phyloP scores from a whole-genome alignment of 2,329 filamentous ascomycete genomes.

The Teratosphaeria zuluensis region DNA sequence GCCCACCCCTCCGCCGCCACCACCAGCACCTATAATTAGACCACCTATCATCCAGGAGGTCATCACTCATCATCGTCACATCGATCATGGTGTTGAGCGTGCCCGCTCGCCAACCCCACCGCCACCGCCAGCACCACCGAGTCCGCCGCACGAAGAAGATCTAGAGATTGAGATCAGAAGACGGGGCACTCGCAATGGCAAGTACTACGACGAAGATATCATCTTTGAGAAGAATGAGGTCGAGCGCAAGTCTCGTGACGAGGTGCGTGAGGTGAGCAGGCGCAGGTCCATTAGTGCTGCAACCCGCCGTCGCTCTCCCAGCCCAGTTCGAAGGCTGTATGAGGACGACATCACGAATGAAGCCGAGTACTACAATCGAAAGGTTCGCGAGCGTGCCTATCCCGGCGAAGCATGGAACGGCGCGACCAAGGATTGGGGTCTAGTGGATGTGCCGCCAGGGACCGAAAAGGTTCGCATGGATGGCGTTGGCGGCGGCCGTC shows the following conservation, averaged over 20 bases:
- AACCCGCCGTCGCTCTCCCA: constrained; percentile 29
- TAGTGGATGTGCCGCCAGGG: constrained; percentile 75
- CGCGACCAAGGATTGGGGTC: constrained; percentile 66
- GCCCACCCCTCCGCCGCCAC: constrained; percentile 42
- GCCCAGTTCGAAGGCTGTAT: constrained; percentile 24
- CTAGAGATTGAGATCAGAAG: constrained; percentile 49
- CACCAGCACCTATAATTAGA: constrained; percentile 57
- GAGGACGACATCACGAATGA: constrained; percentile 44
- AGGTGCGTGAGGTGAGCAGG: not conserved
- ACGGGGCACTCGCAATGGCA: constrained; percentile 37
- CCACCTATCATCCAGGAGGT: constrained; percentile 81
- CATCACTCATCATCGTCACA: constrained; percentile 77
- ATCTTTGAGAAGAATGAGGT: constrained; percentile 49
- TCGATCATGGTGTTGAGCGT: constrained; percentile 60
- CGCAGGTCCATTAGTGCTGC: constrained; percentile 12
- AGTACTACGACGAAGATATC: constrained; percentile 55
- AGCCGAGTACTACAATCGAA: constrained; percentile 55
- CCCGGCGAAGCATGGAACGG: constrained; percentile 67
- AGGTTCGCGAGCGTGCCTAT: constrained; percentile 57
- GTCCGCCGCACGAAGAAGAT: constrained; percentile 43
- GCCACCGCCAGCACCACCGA: constrained; percentile 35
- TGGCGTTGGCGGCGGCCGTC: constrained; percentile 61
- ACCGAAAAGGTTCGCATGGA: constrained; percentile 77
- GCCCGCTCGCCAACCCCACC: constrained; percentile 37
- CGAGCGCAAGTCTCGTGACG: constrained; percentile 10